phyloP scores from a whole-genome alignment of 2,329 filamentous ascomycete genomes.

The Neofusicoccum laricinum region DNA sequence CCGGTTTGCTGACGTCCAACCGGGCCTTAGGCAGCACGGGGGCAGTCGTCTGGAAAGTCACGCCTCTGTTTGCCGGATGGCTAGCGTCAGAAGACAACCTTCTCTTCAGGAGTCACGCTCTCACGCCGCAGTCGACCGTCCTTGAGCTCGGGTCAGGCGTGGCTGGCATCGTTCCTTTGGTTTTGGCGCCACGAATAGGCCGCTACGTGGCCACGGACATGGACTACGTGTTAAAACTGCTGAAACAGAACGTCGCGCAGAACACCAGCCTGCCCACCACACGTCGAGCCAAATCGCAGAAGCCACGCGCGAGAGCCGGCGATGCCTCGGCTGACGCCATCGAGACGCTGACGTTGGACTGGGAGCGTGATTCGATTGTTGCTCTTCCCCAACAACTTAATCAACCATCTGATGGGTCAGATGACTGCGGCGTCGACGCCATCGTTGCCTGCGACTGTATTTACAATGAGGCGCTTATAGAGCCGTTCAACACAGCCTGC shows the following conservation, averaged over 20 bases:
- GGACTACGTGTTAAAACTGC: slow-evolving; percentile 72
- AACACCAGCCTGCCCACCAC: slow-evolving; percentile 5
- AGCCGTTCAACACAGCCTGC: slow-evolving; percentile 79
- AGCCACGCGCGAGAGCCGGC: background rate
- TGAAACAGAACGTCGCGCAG: slow-evolving; percentile 71
- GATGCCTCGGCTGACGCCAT: slow-evolving; percentile 10
- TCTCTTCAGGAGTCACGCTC: slow-evolving; percentile 54
- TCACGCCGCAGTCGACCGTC: slow-evolving; percentile 57
- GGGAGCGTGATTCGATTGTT: slow-evolving; percentile 62
- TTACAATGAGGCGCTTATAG: slow-evolving; percentile 84
- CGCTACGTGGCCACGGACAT: slow-evolving; percentile 84
- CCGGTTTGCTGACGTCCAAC: slow-evolving; percentile 73
- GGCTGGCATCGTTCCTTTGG: slow-evolving; percentile 72
- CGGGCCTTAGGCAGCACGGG: slow-evolving; percentile 72
- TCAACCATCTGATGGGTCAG: slow-evolving; percentile 20
- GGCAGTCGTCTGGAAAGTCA: slow-evolving; percentile 91
- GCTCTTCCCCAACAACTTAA: slow-evolving; percentile 51
- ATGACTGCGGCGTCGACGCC: slow-evolving; percentile 58
- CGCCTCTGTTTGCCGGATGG: slow-evolving; percentile 79
- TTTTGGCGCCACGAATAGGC: slow-evolving; percentile 59
- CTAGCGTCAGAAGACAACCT: slow-evolving; percentile 62
- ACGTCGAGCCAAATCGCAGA: background rate
- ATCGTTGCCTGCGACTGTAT: slow-evolving; percentile 90
- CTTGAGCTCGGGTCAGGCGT: slow-evolving; percentile 89
- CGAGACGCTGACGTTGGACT: slow-evolving; percentile 54